Base-by-base conservation (phyloP, 805 yeast species). In the Saturnispora dispora region DNA sequence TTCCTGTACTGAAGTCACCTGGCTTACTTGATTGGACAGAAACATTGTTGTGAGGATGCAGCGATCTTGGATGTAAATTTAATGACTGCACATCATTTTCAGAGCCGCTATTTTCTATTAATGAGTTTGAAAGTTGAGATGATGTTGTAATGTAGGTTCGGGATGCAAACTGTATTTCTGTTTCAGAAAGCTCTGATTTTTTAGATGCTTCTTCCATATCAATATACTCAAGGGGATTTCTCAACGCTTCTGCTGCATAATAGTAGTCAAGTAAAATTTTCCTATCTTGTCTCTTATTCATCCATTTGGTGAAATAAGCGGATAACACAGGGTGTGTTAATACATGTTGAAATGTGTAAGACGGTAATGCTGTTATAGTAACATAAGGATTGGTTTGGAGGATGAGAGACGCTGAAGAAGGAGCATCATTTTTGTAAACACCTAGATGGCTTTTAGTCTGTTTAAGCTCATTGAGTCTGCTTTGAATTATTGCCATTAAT, bases 241-340 rank as follows among this genome's bases (percentile, higher is more conserved):
- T 79, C 37, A 87, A 74, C 0, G 76, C 71, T 54, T 87, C 85
- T 2, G 88, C 83, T 2, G 78, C 74, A 4, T 76, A 62, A 88
- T 89, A 85, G 54, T 79, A 81, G 43, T 81, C 82, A 4, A 88
- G 60, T 28, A 81, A 60, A 0, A 66, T 66, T 1, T 73, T 65
- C 45, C 78, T 63, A 13, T 57, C 55, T 4, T 69, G 63, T 18
- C 79, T 60, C 47, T 72, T 74, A 32, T 77, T 79, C 83, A 81
- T 77, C 56, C 74, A 80, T 47, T 74, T 79, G 68, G 70, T 73
- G 53, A 80, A 80, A 46, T 69, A 74, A 0, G 77, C 66, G 5
- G 78, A 60, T 6, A 36, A 47, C 10, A 44, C 23, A 6, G 50
- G 46, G 4, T 47, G 32, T 7, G 48, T 28, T 13, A 55, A 35